Conservation (phyloP, 805 yeast species). For the Wickerhamomyces rabaulensis region DNA sequence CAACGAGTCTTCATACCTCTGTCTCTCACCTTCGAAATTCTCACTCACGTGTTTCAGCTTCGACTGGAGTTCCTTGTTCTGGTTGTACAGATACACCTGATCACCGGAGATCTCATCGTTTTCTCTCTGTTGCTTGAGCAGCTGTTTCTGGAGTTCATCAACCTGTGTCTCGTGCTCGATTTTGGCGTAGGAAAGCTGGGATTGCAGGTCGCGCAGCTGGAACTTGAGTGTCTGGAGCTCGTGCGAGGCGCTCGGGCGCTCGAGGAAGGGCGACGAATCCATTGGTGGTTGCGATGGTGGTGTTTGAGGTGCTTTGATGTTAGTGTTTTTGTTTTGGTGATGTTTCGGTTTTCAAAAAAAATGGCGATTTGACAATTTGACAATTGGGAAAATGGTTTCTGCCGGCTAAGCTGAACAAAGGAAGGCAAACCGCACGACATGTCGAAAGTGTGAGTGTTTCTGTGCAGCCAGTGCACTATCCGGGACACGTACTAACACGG, state of each 20-base stretch:
- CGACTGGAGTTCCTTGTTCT: constrained; percentile 26
- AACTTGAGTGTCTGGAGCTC: constrained; percentile 29
- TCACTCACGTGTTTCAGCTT: constrained; percentile 24
- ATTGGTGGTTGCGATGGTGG: not conserved
- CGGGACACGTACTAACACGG: not conserved
- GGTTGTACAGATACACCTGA: constrained; percentile 31
- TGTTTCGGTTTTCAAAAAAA: not conserved
- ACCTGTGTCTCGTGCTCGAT: constrained; percentile 26
- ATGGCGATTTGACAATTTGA: no score
- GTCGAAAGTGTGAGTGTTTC: constrained; percentile 44
- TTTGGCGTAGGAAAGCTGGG: constrained; percentile 12
- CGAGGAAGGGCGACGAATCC: not conserved
- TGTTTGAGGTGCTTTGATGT: not conserved
- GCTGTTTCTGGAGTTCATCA: constrained; percentile 24
- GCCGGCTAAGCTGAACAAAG: no score
- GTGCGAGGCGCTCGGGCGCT: not conserved
- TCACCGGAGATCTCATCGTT: constrained; percentile 21
- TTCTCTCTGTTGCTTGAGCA: constrained; percentile 15
- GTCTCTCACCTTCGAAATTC: constrained; percentile 18
- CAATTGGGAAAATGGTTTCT: no score
- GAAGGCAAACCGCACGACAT: constrained; percentile 13
- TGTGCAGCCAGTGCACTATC: not conserved
- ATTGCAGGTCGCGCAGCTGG: constrained; percentile 30
- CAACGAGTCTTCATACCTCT: constrained; percentile 17
- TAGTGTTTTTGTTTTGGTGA: not conserved